These are phyloP conservation scores for Glycyrrhiza uralensis DNA, from an alignment of 306 rosid genomes.

Conservation along the genomic window DNA sequence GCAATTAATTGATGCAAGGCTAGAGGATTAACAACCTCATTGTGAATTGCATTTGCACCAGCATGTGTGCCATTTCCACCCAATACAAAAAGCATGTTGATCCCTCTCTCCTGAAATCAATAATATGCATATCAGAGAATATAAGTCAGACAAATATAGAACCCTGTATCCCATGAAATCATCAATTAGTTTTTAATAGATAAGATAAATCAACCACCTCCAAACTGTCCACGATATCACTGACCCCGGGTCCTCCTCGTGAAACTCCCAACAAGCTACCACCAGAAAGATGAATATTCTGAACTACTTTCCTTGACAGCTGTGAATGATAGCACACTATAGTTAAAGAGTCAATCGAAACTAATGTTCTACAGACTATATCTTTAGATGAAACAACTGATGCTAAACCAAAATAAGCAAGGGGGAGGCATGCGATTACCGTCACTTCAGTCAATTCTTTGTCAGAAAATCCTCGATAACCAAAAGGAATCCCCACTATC, in stretches of 20 bases:
- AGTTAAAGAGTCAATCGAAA: constrained; percentile 20
- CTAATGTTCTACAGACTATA: not conserved
- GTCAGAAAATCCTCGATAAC: constrained; percentile 93
- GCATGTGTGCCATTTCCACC: constrained; percentile 99
- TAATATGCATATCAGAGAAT: constrained; percentile 14
- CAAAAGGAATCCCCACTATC: constrained; percentile 96
- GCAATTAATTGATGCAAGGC: constrained; percentile 5
- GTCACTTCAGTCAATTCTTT: constrained; percentile 74
- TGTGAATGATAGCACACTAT: constrained; percentile 37
- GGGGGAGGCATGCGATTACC: constrained; percentile 41
- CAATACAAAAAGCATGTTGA: constrained; percentile 95
- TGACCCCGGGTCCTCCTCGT: constrained; percentile 81
- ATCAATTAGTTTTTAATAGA: constrained; percentile 12
- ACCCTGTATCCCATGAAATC: not conserved
- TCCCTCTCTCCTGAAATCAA: constrained; percentile 77
- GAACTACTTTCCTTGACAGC: constrained; percentile 92
- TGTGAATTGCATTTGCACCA: constrained; percentile 91
- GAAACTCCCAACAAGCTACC: constrained; percentile 99
- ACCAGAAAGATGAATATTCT: constrained; percentile 97
- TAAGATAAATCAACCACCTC: constrained; percentile 45
- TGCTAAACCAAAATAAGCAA: constrained; percentile 6
- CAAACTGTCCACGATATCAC: constrained; percentile 77
- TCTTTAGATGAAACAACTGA: not conserved
- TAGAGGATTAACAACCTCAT: constrained; percentile 60
- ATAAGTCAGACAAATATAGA: not conserved